Evolutionary conservation across 495 filamentous ascomycete genomes (phyloP), one percentile per base, ranked within the genome.

Genomic region (Aspergillus nanangensis): DNA sequence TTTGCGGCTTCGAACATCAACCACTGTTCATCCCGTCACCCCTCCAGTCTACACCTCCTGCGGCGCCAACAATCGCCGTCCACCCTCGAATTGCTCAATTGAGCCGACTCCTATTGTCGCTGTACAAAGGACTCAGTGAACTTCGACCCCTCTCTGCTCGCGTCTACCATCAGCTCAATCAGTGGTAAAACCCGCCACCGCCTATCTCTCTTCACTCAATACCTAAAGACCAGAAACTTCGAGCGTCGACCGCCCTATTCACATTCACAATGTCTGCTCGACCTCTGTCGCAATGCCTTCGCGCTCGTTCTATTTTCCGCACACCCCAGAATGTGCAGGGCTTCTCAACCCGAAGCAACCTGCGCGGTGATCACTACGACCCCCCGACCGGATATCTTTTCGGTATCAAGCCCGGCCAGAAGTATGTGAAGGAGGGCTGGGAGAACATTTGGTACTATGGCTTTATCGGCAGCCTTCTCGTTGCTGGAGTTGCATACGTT

Each of bases 391-490:
- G 93, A 52, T 96, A 86, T 83, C 81, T 98, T 41, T 95, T 85
- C 59, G 90, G 89, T 51, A 74, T 96, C 53, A 86, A 84, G 67
- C 94, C 93, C 18, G 90, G 91, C 41, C 85, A 95, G 82, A 94
- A 96, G 68, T 86, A 88, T 66, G 77, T 88, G 77, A 90, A 88
- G 67, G 93, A 98, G 67, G 92, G 90, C 38, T 98, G 93, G 93
- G 93, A 98, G 80, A 77, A 67, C 18, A 69, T 92, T 22, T 93
- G 83, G 75, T 81, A 87, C 65, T 96, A 84, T 65, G 90, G 92
- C 15, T 95, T 95, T 64, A 88, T 81, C 67, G 93, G 90, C n/a
- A 86, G 83, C 56, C 63, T 96, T 45, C 65, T 76, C 11, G 71
- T 89, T 34, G 84, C 82, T 25, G 80, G 78, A 44, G 76, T 97